Conservation (phyloP, 2,329 filamentous ascomycete genomes). For the Phoma herbarum region DNA sequence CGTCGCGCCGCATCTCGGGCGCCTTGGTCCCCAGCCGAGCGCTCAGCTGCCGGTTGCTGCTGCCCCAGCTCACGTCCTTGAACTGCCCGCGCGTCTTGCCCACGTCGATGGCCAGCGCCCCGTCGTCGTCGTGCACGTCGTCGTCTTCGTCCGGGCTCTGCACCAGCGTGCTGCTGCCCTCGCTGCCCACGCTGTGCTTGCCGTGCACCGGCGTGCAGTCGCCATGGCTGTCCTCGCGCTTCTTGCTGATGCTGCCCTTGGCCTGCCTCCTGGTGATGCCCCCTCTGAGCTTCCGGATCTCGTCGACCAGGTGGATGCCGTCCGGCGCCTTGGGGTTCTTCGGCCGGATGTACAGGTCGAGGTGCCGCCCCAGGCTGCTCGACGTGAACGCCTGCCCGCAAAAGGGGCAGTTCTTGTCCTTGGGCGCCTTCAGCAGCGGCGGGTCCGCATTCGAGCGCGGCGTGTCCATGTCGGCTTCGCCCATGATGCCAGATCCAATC, state of each 20-base stretch:
- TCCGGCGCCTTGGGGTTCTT: constrained; percentile 90
- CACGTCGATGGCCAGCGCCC: constrained; percentile 35
- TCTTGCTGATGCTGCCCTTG: constrained; percentile 67
- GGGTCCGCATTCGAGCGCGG: constrained; percentile 21
- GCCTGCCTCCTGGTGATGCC: constrained; percentile 88
- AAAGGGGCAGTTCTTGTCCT: constrained; percentile 89
- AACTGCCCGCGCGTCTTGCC: constrained; percentile 54
- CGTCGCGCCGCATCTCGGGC: constrained; percentile 50
- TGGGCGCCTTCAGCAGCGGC: constrained; percentile 62
- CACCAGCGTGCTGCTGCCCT: constrained; percentile 39
- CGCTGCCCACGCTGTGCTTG: constrained; percentile 36
- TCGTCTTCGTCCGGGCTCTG: constrained; percentile 30
- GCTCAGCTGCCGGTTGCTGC: constrained; percentile 75
- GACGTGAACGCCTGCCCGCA: constrained; percentile 92
- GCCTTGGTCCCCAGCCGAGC: constrained; percentile 57
- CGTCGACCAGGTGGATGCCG: constrained; percentile 88
- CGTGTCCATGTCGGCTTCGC: constrained; percentile 47
- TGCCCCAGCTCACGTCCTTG: constrained; percentile 76
- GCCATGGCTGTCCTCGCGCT: constrained; percentile 60
- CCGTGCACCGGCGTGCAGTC: constrained; percentile 34
- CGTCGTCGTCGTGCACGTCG: constrained; percentile 20
- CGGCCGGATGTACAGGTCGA: constrained; percentile 92
- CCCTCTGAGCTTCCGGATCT: constrained; percentile 83
- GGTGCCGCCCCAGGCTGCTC: constrained; percentile 82
- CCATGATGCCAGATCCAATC: constrained; percentile 28